Conservation (phyloP, 148 eudicot genomes). For the Oxyria digyna region DNA sequence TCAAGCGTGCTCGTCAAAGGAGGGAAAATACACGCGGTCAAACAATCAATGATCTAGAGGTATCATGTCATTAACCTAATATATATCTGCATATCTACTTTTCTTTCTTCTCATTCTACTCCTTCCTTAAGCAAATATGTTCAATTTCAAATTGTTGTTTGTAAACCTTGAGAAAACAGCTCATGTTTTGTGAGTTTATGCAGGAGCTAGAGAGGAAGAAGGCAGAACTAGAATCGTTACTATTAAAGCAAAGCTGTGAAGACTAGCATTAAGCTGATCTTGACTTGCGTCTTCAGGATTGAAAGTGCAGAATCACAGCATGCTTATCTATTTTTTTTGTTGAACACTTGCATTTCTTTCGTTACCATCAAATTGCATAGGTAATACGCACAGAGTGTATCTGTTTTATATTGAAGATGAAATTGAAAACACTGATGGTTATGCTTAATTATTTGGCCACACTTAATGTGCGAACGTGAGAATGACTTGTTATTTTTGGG, state of each 20-base stretch:
- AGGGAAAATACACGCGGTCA: slow-evolving; percentile 56
- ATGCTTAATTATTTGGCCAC: too few relatives aligned
- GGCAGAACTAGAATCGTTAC: slow-evolving; percentile 67
- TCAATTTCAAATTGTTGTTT: not conserved
- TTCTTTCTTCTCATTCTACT: not conserved
- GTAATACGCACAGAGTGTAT: too few relatives aligned
- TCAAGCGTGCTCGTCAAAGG: slow-evolving; percentile 77
- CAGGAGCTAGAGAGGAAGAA: slow-evolving; percentile 68
- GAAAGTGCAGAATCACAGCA: not conserved
- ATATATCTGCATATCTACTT: not conserved
- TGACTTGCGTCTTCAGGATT: not conserved
- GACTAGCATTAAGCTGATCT: not conserved
- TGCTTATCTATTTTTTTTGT: not conserved
- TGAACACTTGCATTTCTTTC: too few relatives aligned
- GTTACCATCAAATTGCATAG: too few relatives aligned
- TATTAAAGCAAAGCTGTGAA: slow-evolving; percentile 8
- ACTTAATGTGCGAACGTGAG: too few relatives aligned
- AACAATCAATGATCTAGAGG: slow-evolving; percentile 72
- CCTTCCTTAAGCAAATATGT: not conserved
- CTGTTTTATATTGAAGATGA: too few relatives aligned
- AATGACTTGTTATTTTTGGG: too few relatives aligned
- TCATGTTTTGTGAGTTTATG: slow-evolving; percentile 8
- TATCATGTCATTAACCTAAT: slow-evolving; percentile 13
- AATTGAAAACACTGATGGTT: too few relatives aligned
- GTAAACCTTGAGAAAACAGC: not conserved